phyloP scores from a whole-genome alignment of 164 flowering plant species.

The Magnolia officinalis region DNA sequence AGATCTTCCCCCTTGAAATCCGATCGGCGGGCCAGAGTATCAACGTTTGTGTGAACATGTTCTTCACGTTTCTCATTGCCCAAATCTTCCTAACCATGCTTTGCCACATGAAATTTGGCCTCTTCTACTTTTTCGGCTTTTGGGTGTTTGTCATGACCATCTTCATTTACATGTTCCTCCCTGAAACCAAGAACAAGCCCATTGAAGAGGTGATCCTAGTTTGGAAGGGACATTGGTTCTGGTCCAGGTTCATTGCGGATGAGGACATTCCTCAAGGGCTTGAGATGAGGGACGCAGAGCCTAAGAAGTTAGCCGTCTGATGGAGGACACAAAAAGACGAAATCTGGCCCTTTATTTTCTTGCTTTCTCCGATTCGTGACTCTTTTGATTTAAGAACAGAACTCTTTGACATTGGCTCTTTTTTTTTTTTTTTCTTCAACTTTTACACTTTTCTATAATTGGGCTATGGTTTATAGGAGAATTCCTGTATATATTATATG shows the following conservation, averaged over 20 bases:
- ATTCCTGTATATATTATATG: too few relatives aligned
- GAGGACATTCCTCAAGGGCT: slow-evolving; percentile 8
- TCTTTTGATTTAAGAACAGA: too few relatives aligned
- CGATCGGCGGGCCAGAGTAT: slow-evolving; percentile 33
- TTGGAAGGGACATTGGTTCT: slow-evolving; percentile 30
- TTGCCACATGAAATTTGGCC: slow-evolving; percentile 27
- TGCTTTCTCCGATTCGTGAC: too few relatives aligned
- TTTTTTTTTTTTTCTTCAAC: too few relatives aligned
- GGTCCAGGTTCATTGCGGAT: slow-evolving; percentile 23
- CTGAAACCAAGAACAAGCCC: slow-evolving; percentile 29
- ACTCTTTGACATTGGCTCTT: too few relatives aligned
- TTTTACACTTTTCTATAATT: too few relatives aligned
- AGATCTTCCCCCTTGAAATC: slow-evolving; percentile 32
- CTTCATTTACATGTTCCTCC: slow-evolving; percentile 26
- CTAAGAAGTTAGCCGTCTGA: too few relatives aligned
- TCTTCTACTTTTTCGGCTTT: slow-evolving; percentile 27
- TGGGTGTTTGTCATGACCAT: slow-evolving; percentile 21
- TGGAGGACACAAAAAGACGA: too few relatives aligned
- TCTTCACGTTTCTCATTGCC: slow-evolving; percentile 27
- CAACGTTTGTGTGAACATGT: slow-evolving; percentile 28
- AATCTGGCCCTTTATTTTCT: too few relatives aligned
- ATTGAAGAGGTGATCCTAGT: slow-evolving; percentile 27
- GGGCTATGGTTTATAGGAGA: too few relatives aligned
- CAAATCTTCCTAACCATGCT: slow-evolving; percentile 27
- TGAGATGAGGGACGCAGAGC: too few relatives aligned